Conservation (phyloP, 306 rosid genomes). For the Quercus cerris region DNA sequence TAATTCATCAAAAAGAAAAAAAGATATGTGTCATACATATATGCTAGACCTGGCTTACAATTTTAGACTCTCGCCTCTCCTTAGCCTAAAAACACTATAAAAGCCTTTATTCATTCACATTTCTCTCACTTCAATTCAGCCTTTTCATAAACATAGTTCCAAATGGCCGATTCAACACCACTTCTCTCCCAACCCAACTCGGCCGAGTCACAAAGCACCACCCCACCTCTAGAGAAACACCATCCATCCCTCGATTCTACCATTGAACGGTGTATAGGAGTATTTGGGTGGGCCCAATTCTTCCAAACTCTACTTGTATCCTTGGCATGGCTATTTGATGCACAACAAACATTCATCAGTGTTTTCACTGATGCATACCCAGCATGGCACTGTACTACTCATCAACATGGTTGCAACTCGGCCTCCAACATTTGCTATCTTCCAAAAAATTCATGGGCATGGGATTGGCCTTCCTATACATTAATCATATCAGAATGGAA, state of each 20-base stretch:
- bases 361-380: constrained; percentile 60
- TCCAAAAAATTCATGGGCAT: too few relatives aligned
- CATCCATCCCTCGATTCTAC: constrained; percentile 48
- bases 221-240: background rate
- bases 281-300: constrained; percentile 43
- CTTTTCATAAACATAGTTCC: background rate
- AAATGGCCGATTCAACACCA: constrained; percentile 33
- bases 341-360: constrained; percentile 55
- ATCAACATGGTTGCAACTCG: background rate
- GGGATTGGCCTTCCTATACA: too few relatives aligned
- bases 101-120: background rate
- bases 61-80: too few relatives aligned
- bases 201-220: constrained; percentile 9
- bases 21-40: too few relatives aligned
- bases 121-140: background rate
- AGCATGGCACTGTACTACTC: constrained; percentile 41
- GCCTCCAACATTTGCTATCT: background rate
- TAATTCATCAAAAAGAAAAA: too few relatives aligned
- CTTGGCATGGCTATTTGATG: constrained; percentile 55
- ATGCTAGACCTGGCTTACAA: too few relatives aligned
- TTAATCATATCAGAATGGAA: too few relatives aligned
- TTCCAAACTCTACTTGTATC: constrained; percentile 48
- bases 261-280: constrained; percentile 42
- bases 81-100: background rate
- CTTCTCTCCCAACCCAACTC: constrained; percentile 18